A percentile compares a stretch with the other conserved stretches of the same genome.
phyloP scores from a whole-genome alignment of 352 stramenopile species.

The Peronospora tabacina region DNA sequence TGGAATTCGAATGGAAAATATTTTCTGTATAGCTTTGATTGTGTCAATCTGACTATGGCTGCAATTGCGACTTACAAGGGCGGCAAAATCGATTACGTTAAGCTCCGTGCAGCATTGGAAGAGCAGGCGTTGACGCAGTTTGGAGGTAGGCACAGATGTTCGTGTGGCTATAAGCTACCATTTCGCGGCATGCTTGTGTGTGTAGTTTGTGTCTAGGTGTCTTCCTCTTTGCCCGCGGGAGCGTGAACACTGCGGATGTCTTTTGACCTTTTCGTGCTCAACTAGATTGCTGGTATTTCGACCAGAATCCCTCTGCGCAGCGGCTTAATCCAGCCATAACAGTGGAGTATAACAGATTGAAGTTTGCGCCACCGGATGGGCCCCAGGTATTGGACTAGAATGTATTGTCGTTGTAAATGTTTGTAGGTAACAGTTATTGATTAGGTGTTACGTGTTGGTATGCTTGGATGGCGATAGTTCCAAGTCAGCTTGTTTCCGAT shows the following conservation, averaged over 20 bases:
- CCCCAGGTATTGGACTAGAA: slow-evolving; percentile 40
- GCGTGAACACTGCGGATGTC: slow-evolving; percentile 7
- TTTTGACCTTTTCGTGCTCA: slow-evolving; percentile 16
- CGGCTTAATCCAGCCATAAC: slow-evolving; percentile 20
- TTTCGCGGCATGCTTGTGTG: slow-evolving; percentile 7
- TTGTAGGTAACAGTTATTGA: background rate
- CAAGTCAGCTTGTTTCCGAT: slow-evolving; percentile 80
- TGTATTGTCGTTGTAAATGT: background rate
- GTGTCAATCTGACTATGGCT: background rate
- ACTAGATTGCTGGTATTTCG: slow-evolving; percentile 86
- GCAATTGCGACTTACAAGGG: slow-evolving; percentile 22
- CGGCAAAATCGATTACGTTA: slow-evolving; percentile 62
- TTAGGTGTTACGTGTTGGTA: background rate
- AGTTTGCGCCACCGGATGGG: slow-evolving; percentile 62
- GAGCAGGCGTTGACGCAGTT: slow-evolving; percentile 34
- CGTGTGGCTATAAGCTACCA: background rate
- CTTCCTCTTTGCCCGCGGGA: background rate
- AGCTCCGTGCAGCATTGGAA: slow-evolving; percentile 57
- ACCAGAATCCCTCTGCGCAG: slow-evolving; percentile 56
- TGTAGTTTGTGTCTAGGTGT: slow-evolving; percentile 10
- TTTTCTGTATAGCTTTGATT: background rate
- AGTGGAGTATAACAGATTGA: slow-evolving; percentile 54
- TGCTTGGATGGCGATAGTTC: slow-evolving; percentile 37
- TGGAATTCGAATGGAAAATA: no score
- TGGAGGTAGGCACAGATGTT: slow-evolving; percentile 29